Evolutionary conservation across 2,329 filamentous ascomycete species (phyloP).

Genomic region (Nannizziopsis arthrosporioides): DNA sequence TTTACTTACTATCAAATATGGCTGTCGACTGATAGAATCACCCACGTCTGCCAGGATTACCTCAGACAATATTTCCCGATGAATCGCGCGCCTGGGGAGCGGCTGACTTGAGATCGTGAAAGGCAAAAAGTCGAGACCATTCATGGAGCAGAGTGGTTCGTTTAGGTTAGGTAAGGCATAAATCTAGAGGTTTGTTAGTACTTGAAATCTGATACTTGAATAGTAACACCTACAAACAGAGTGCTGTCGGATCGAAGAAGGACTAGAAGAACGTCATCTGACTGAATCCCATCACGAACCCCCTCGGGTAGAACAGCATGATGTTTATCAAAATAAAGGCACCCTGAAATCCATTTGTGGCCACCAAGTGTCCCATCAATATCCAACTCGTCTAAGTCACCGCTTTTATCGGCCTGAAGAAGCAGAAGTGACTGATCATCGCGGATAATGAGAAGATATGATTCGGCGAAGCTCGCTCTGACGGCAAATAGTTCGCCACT

Average conservation of each 20-base stretch:
- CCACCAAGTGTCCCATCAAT: constrained; percentile 47
- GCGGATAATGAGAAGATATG: constrained; percentile 69
- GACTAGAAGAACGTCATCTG: constrained; percentile 57
- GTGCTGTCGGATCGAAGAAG: constrained; percentile 64
- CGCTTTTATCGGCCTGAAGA: constrained; percentile 64
- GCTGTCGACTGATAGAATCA: constrained; percentile 55
- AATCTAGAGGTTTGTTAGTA: constrained; percentile 41
- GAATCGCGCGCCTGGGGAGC: constrained; percentile 55
- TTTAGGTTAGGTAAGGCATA: constrained; percentile 64
- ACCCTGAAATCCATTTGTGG: constrained; percentile 71
- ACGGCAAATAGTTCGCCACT: constrained; percentile 65
- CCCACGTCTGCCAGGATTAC: constrained; percentile 76
- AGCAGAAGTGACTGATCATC: constrained; percentile 74
- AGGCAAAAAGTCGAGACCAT: constrained; percentile 67
- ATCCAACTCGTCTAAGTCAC: constrained; percentile 75
- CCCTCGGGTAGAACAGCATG: constrained; percentile 41
- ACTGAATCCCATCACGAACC: constrained; percentile 15
- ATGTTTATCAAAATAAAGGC: constrained; percentile 60
- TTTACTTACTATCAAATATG: constrained; percentile 66
- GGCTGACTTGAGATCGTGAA: constrained; percentile 63
- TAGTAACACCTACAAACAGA: constrained; percentile 51
- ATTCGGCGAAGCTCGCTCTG: constrained; percentile 73
- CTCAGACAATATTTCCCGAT: constrained; percentile 64
- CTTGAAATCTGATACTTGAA: background rate
- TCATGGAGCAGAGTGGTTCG: constrained; percentile 59